phyloP scores from a whole-genome alignment of 257 asterid species.

The Ilex aquifolium region DNA sequence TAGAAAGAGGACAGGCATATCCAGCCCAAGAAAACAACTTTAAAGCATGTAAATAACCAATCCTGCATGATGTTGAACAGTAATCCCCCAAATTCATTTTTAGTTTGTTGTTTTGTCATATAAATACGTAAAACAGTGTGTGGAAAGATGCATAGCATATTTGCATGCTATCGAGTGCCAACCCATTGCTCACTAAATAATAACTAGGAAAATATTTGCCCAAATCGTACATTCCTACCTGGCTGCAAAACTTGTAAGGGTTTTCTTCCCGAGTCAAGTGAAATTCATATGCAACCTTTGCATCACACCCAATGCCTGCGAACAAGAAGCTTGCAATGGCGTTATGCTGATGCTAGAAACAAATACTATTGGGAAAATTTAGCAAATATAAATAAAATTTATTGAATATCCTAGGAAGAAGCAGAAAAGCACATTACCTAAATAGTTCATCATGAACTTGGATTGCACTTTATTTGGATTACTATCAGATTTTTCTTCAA shows the following conservation, averaged over 20 bases:
- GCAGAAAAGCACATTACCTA: slow-evolving; percentile 38
- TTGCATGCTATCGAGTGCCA: no score
- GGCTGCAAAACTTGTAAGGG: slow-evolving; percentile 69
- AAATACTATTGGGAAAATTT: background rate
- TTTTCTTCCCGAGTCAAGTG: slow-evolving; percentile 75
- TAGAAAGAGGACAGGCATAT: background rate
- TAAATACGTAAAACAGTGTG: no score
- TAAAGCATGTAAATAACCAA: background rate
- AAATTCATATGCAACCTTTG: slow-evolving; percentile 84
- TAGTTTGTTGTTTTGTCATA: no score
- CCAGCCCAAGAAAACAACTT: slow-evolving; percentile 1
- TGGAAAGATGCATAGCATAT: no score
- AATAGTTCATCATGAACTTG: slow-evolving; percentile 85
- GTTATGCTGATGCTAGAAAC: background rate
- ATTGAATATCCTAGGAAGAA: slow-evolving; percentile 3
- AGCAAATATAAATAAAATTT: no score
- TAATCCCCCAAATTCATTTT: no score
- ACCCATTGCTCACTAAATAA: no score
- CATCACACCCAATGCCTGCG: slow-evolving; percentile 86
- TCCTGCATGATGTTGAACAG: no score
- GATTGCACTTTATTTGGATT: slow-evolving; percentile 39
- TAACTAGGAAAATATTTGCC: no score
- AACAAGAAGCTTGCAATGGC: slow-evolving; percentile 8
- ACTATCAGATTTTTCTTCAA: slow-evolving; percentile 38
- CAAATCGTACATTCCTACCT: slow-evolving; percentile 25